phyloP scores from a whole-genome alignment of 2,329 filamentous ascomycete species.

The Ceratocystiopsis sp. region DNA sequence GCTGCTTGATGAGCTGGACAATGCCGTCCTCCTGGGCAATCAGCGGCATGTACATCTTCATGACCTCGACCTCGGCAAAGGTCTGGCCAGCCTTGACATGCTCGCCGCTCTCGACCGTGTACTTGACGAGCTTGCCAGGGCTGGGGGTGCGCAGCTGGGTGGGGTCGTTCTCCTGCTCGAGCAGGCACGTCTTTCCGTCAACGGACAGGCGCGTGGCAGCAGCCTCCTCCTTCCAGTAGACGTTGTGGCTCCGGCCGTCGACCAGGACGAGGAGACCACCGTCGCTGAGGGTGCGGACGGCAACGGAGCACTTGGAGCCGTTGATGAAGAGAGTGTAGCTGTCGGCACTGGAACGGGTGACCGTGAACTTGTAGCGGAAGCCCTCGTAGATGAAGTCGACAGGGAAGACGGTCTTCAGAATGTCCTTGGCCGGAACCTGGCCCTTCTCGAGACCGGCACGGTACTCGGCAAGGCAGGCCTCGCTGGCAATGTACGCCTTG shows the following conservation, averaged over 20 bases:
- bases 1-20: constrained; percentile 97
- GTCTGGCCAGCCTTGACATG: constrained; percentile 85
- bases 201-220: constrained; percentile 90
- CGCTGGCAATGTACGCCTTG: constrained; percentile 89
- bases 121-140: constrained; percentile 96
- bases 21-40: constrained; percentile 89
- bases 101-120: constrained; percentile 84
- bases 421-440: constrained; percentile 90
- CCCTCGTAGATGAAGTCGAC: constrained; percentile 99
- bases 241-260: constrained; percentile 84
- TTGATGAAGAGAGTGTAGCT: constrained; percentile 99
- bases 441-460: constrained; percentile 82
- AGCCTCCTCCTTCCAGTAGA: constrained; percentile 99
- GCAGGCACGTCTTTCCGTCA: constrained; percentile 91
- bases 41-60: constrained; percentile 99
- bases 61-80: constrained; percentile 96
- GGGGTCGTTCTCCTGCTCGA: constrained; percentile 97
- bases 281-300: constrained; percentile 81
- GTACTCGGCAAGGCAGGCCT: constrained; percentile 76
- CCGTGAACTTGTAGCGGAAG: constrained; percentile 92
- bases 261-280: constrained; percentile 85
- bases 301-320: constrained; percentile 87
- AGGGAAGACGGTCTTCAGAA: constrained; percentile 92
- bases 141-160: constrained; percentile 90
- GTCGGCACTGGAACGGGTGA: constrained; percentile 77